phyloP scores from a whole-genome alignment of 208 protist genomes.

The Novymonas esmeraldas region DNA sequence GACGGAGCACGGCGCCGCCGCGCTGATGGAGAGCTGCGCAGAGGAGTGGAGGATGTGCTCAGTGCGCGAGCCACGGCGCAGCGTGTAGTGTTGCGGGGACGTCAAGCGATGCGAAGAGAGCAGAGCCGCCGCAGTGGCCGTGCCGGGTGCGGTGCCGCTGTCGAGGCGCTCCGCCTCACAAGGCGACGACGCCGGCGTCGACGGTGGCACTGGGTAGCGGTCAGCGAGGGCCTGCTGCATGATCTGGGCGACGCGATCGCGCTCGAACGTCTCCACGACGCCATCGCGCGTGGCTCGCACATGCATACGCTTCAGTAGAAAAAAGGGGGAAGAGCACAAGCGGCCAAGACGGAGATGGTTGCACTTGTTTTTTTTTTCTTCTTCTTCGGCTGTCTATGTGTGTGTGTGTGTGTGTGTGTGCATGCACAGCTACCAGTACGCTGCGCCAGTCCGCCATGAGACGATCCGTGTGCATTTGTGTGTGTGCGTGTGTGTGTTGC shows the following conservation, averaged over 20 bases:
- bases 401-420: no score
- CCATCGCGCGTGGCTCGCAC: conserved; percentile 43
- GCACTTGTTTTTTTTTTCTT: no score
- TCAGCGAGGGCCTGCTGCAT: conserved; percentile 16
- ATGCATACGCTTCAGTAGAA: conserved; percentile 21
- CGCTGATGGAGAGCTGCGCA: neutral
- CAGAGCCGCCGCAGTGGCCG: neutral
- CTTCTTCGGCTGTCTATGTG: no score
- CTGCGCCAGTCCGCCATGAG: no score
- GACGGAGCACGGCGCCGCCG: no score
- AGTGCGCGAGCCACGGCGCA: conserved; percentile 29
- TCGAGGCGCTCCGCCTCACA: neutral
- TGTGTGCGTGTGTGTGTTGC: neutral
- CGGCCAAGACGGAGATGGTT: no score
- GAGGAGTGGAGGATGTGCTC: conserved; percentile 1
- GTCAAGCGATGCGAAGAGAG: conserved; percentile 9
- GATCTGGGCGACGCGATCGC: neutral
- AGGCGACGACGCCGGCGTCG: neutral
- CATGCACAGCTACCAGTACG: no score
- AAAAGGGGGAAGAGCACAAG: no score
- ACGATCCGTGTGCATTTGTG: no score
- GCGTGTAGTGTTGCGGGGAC: conserved; percentile 22
- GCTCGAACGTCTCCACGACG: conserved; percentile 33
- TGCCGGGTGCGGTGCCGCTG: neutral
- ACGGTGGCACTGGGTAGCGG: neutral